A percentile compares a stretch with the other conserved stretches of the same genome.
phyloP scores from a whole-genome alignment of 306 rosid genomes.

The Trifolium subterraneum region DNA sequence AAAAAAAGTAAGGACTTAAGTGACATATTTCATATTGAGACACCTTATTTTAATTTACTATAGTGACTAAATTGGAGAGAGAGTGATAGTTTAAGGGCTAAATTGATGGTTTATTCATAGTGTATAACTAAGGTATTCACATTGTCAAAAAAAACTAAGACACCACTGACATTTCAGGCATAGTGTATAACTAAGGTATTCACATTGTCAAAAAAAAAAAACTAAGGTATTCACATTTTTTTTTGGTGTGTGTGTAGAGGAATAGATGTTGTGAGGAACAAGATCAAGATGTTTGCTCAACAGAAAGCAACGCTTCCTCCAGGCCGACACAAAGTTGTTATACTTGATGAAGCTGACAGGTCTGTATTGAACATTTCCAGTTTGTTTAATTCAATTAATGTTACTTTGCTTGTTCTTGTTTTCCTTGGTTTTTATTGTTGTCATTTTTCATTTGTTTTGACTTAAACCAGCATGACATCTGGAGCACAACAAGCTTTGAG shows the following conservation, averaged over 20 bases:
- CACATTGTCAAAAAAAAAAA: no score
- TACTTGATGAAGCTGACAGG: slow-evolving; percentile 99
- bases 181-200: no score
- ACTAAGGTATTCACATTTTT: neutral
- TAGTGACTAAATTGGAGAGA: no score
- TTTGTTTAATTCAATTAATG: neutral
- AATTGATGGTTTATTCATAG: no score
- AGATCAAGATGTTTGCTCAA: slow-evolving; percentile 97
- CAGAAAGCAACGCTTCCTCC: slow-evolving; percentile 84
- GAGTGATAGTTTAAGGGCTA: no score
- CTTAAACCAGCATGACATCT: slow-evolving; percentile 77
- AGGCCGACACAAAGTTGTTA: slow-evolving; percentile 83
- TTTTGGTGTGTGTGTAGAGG: slow-evolving; percentile 56
- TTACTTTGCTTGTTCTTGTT: neutral
- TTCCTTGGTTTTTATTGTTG: neutral
- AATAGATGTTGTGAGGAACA: slow-evolving; percentile 97
- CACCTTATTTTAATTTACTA: no score
- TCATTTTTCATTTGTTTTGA: neutral
- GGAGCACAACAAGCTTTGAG: slow-evolving; percentile 98
- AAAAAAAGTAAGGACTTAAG: no score
- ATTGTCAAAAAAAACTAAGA: no score
- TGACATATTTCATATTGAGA: no score
- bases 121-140: no score
- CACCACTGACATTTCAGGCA: no score
- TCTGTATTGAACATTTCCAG: slow-evolving; percentile 10